These are phyloP conservation scores for Quercus rubra DNA, from an alignment of 306 rosid genomes.

Conservation along the genomic window DNA sequence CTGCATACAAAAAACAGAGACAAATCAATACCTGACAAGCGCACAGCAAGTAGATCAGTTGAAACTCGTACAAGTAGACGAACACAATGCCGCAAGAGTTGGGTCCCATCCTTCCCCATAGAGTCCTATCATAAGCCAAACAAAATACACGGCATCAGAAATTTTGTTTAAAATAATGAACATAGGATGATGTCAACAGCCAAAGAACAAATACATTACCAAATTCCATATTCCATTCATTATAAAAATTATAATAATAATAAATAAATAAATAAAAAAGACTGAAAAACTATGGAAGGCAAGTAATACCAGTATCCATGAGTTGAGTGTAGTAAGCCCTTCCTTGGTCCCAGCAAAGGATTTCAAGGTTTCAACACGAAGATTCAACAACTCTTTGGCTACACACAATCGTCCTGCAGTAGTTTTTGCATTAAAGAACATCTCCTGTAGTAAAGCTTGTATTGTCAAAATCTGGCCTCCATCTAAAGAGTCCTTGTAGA, in stretches of 20 bases:
- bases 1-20: constrained; percentile 1
- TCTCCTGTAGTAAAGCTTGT: constrained; percentile 68
- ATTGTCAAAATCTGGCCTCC: constrained; percentile 53
- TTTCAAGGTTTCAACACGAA: constrained; percentile 74
- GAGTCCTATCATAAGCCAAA: constrained; percentile 60
- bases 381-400: constrained; percentile 75
- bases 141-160: constrained; percentile 23
- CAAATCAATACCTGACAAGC: constrained; percentile 70
- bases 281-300: constrained; percentile 6
- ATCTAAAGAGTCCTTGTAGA: constrained; percentile 66
- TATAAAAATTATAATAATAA: neutral
- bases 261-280: neutral
- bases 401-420: constrained; percentile 86
- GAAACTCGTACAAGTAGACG: constrained; percentile 97
- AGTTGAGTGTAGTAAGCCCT: constrained; percentile 83
- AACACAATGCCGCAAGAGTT: constrained; percentile 96
- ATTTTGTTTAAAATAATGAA: constrained; percentile 14
- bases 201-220: constrained; percentile 11
- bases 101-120: constrained; percentile 98
- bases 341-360: constrained; percentile 94
- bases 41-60: constrained; percentile 85
- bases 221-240: neutral
- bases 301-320: constrained; percentile 86
- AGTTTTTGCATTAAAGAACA: constrained; percentile 80
- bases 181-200: neutral